A percentile compares a stretch with the other conserved stretches of the same genome.
phyloP scores from a whole-genome alignment of 805 yeast genomes.

The Saturnispora sekii region DNA sequence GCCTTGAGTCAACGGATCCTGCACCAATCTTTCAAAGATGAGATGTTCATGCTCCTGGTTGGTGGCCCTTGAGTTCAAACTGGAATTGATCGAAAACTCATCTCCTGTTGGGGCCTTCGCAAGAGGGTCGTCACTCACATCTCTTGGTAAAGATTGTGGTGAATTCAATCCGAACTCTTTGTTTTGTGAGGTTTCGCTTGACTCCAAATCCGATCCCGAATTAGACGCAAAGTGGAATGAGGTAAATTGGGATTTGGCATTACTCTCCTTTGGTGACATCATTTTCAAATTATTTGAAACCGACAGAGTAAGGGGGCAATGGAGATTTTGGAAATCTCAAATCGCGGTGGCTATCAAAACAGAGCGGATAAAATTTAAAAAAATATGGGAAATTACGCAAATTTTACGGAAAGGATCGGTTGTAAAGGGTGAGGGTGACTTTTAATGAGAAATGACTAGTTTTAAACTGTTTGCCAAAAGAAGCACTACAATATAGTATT shows the following conservation, averaged over 20 bases:
- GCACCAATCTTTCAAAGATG: constrained; percentile 61
- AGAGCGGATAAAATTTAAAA: too few relatives aligned
- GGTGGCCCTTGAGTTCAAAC: constrained; percentile 9
- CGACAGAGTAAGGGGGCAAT: too few relatives aligned
- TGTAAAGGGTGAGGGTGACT: neutral
- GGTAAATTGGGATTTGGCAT: neutral
- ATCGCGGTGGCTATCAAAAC: too few relatives aligned
- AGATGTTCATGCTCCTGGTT: constrained; percentile 28
- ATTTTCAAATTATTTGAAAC: neutral
- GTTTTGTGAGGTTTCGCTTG: neutral
- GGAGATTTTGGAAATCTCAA: too few relatives aligned
- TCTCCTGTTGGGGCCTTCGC: constrained; percentile 4
- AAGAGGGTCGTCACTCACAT: constrained; percentile 2
- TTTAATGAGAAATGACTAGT: neutral
- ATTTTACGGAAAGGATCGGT: neutral
- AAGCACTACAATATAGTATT: too few relatives aligned
- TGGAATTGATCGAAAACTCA: constrained; percentile 10
- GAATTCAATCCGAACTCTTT: neutral
- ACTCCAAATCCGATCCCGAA: neutral
- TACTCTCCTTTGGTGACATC: constrained; percentile 1
- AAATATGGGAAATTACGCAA: too few relatives aligned
- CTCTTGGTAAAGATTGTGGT: constrained; percentile 15
- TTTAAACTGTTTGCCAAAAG: too few relatives aligned
- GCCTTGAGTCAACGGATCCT: constrained; percentile 37
- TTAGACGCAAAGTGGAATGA: neutral